These are phyloP conservation scores for Kwoniella pini DNA, from an alignment of 768 basidiomycete genomes.

Conservation along the genomic window DNA sequence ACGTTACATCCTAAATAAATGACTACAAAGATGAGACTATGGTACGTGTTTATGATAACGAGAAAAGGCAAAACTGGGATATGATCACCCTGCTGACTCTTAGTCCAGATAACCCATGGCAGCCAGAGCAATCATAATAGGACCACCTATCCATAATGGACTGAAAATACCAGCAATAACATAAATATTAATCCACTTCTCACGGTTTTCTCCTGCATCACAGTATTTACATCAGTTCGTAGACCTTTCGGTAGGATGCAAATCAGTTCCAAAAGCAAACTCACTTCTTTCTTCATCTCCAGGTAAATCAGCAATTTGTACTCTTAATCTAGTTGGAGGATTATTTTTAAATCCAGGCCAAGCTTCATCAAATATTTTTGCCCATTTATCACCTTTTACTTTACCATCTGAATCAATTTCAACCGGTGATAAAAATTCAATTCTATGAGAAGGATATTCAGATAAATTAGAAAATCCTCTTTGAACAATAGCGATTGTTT, in stretches of 20 bases:
- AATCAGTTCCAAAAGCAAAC: neutral
- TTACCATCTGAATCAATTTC: conserved; percentile 1
- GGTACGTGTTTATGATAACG: too few species aligned
- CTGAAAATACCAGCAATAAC: neutral
- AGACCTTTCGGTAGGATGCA: too few species aligned
- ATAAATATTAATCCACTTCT: too few species aligned
- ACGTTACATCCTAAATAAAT: too few species aligned
- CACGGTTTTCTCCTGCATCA: too few species aligned
- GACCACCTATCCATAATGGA: neutral
- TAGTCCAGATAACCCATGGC: too few species aligned
- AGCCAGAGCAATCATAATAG: neutral
- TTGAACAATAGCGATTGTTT: conserved; percentile 29
- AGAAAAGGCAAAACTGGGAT: too few species aligned
- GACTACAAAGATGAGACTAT: too few species aligned
- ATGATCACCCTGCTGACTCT: too few species aligned
- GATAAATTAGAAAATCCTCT: conserved; percentile 20
- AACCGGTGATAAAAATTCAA: conserved; percentile 34
- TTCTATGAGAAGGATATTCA: conserved; percentile 25
- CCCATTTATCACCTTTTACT: conserved; percentile 23
- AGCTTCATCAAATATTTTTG: conserved; percentile 32
- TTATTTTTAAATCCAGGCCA: conserved; percentile 26
- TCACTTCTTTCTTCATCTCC: conserved; percentile 27
- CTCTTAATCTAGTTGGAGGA: conserved; percentile 22
- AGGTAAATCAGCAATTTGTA: conserved; percentile 28
- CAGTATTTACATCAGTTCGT: too few species aligned